Evolutionary conservation across 2,329 filamentous ascomycete species (phyloP), one percentile per base, ranked within the genome.

Genomic region (Ophiostoma sp.): DNA sequence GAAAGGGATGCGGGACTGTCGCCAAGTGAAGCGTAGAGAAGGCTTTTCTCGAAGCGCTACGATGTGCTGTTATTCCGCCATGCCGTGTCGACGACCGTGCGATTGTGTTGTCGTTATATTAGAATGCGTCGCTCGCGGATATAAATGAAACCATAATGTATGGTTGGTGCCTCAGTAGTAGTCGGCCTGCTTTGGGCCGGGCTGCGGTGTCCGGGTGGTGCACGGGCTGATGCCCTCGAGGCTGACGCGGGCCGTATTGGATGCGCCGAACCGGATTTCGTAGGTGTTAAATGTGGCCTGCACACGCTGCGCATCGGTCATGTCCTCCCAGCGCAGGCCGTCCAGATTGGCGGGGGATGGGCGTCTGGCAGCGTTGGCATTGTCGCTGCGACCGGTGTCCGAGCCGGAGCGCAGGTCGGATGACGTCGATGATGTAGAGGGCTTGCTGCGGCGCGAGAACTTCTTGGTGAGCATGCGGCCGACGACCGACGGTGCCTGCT

Each of bases 231-330:
- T 74, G 66, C 77, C 78, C 27, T 71, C 65, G 12, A 68, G 44
- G 71, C 75, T 77, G 16, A 55, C 60, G 6, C 65, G 60, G 18
- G 47, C 12, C 55, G 71, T 66, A 36, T 41, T 65, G 49, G 72
- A 55, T 36, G 76, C 72, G 52, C 82, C 82, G 71, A 83, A 83
- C 11, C 77, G 79, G 74, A 81, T 79, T 68, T 76, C 79, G 75
- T 81, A 83, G 68, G 78, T 75, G 69, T 77, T 77, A 49, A 84
- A 76, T 74, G 81, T 77, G 75, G 82, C 79, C 73, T 82, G 81
- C 72, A 83, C 79, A 67, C 77, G 76, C 18, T 83, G 80, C 18
- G 75, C 12, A 16, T 58, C 49, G 18, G 60, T 67, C 68, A 69
- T 69, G 49, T 67, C 64, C 44, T 41, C 40, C n/a, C 27, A 65